Evolutionary conservation across 176 grass and related monocot species (phyloP), one percentile per base, ranked within the genome.

Genomic region (Rhynchospora pubera): DNA sequence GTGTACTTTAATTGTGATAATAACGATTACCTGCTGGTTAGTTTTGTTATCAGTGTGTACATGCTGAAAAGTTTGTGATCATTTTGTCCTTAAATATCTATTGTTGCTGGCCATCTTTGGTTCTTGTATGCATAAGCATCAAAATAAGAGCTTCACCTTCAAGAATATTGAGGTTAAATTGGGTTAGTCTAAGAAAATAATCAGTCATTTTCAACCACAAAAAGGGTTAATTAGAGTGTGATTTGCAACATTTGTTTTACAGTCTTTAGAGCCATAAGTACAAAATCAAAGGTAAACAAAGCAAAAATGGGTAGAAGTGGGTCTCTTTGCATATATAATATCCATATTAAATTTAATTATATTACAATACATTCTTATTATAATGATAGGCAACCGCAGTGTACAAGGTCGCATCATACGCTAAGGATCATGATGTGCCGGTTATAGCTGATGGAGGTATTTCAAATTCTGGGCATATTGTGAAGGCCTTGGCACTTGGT

Each of bases 381-480:
- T 53, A 66, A 26, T 77, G 14, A 80, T 79, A 99, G 96, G 96
- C 96, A 63, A 95, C 96, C 30, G 92, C 96, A 1, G 96, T 99
- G 45, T 95, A 95, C 65, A 99, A 93, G 79, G 96, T 93, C 88
- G 87, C 96, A 81, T 99, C 96, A 4, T 99, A 89, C 83, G 96
- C 96, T 73, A 95, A 91, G 13, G 87, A 95, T 84, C 96, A 99
- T 4, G 18, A 91, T 61, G 89, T 99, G 11, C 96, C 92, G 5
- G 82, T 99, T 75, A 99, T 95, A 83, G 92, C 92, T 57, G 96
- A 99, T 78, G 96, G 96, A 82, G 96, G 96, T 60, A 99, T 99
- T 89, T 95, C 96, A 80, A 91, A 89, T 78, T 99, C 96, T 59
- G 96, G 96, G 32, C 96, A 95, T 85, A 93, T 99, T 62, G 96